Conservation (phyloP, 768 basidiomycete species). For the Pleurotus eryngii region DNA sequence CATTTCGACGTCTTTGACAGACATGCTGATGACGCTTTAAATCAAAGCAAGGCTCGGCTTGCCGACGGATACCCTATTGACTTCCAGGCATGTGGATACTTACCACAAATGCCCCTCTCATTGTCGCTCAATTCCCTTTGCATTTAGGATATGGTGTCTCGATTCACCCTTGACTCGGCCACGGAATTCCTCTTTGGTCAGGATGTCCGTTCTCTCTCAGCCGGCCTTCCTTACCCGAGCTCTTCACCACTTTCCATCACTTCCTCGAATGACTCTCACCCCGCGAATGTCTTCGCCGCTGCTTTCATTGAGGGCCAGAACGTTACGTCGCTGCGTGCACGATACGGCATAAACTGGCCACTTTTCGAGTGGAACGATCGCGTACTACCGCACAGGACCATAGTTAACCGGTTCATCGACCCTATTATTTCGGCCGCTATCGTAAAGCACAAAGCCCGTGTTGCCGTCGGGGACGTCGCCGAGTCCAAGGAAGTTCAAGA, state of each 20-base stretch:
- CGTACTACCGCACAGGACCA: slow-evolving; percentile 35
- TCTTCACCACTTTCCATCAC: slow-evolving; percentile 23
- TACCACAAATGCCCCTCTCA: neutral
- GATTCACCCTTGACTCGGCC: slow-evolving; percentile 63
- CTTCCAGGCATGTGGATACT: slow-evolving; percentile 43
- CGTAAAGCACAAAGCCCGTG: slow-evolving; percentile 26
- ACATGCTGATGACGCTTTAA: slow-evolving; percentile 47
- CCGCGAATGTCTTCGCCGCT: slow-evolving; percentile 40
- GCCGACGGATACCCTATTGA: slow-evolving; percentile 49
- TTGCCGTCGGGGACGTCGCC: slow-evolving; percentile 1
- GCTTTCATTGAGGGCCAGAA: slow-evolving; percentile 48
- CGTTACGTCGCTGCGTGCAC: slow-evolving; percentile 30
- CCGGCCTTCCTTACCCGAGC: slow-evolving; percentile 48
- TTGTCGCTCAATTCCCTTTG: neutral
- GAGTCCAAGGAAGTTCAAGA: slow-evolving; percentile 28
- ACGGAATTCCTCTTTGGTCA: slow-evolving; percentile 59
- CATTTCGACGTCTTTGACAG: slow-evolving; percentile 63
- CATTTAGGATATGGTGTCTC: slow-evolving; percentile 36
- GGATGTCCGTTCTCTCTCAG: slow-evolving; percentile 46
- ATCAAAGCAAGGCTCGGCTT: slow-evolving; percentile 40
- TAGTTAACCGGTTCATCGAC: slow-evolving; percentile 46
- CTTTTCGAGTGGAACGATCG: slow-evolving; percentile 48
- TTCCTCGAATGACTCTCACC: slow-evolving; percentile 23
- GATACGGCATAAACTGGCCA: slow-evolving; percentile 42
- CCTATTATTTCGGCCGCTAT: slow-evolving; percentile 47